Conservation (phyloP, 2,329 filamentous ascomycete species). For the Rachicladosporium sp. region DNA sequence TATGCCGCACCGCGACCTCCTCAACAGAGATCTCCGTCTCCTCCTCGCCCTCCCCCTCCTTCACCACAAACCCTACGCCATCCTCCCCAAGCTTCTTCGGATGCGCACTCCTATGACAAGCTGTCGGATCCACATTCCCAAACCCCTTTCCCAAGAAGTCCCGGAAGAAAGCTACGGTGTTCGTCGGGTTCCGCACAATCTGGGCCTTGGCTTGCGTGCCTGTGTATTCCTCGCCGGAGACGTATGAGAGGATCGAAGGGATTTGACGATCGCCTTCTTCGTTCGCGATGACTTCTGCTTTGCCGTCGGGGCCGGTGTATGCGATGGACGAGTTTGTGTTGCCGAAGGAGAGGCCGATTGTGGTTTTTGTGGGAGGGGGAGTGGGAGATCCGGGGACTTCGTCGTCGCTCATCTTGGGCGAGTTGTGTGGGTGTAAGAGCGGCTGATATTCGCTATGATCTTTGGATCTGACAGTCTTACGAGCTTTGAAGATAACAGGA, state of each 20-base stretch:
- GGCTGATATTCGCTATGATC: no score
- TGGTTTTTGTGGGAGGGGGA: slow-evolving; percentile 30
- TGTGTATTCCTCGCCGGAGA: slow-evolving; percentile 92
- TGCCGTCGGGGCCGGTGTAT: slow-evolving; percentile 71
- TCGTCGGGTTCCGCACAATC: slow-evolving; percentile 79
- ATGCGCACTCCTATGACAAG: slow-evolving; percentile 87
- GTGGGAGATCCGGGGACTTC: slow-evolving; percentile 37
- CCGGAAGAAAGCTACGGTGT: slow-evolving; percentile 91
- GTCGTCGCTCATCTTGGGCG: slow-evolving; percentile 38
- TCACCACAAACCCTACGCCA: slow-evolving; percentile 64
- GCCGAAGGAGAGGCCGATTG: slow-evolving; percentile 94
- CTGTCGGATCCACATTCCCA: slow-evolving; percentile 91
- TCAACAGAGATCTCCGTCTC: slow-evolving; percentile 60
- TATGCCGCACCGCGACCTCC: slow-evolving; percentile 73
- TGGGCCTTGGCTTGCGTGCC: slow-evolving; percentile 91
- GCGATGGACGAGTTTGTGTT: slow-evolving; percentile 98
- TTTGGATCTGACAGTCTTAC: no score
- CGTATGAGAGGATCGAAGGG: slow-evolving; percentile 84
- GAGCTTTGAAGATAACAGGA: no score
- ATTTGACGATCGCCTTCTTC: slow-evolving; percentile 99
- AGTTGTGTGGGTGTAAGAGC: slow-evolving; percentile 1
- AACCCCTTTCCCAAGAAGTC: slow-evolving; percentile 90
- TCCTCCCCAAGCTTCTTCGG: slow-evolving; percentile 54
- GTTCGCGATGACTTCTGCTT: slow-evolving; percentile 95
- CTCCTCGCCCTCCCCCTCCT: slow-evolving; percentile 49